phyloP scores from a whole-genome alignment of 2,329 filamentous ascomycete genomes.

The Chrysoporthe cubensis region DNA sequence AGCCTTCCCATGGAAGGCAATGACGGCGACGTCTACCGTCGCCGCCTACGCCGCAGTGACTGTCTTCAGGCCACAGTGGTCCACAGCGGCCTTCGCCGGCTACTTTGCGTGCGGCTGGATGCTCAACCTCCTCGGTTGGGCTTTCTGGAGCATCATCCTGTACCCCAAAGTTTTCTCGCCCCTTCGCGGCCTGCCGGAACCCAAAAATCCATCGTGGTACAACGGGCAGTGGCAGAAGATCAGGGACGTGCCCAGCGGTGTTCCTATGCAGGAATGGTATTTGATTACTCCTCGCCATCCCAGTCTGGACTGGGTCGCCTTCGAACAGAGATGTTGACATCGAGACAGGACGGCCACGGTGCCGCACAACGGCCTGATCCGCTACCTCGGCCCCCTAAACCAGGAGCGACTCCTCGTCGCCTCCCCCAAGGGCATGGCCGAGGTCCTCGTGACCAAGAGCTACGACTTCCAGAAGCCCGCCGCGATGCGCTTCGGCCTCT shows the following conservation, averaged over 20 bases:
- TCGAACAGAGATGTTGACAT: conserved; percentile 28
- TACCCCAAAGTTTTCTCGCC: conserved; percentile 57
- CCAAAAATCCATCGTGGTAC: conserved; percentile 47
- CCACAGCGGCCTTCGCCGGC: conserved; percentile 37
- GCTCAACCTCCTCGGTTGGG: conserved; percentile 41
- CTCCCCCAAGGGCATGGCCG: conserved; percentile 67
- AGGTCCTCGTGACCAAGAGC: conserved; percentile 69
- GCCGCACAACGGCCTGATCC: conserved; percentile 70
- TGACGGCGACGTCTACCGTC: conserved; percentile 37
- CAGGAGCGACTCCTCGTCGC: conserved; percentile 65
- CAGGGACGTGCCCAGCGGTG: conserved; percentile 43
- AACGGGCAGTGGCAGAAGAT: conserved; percentile 54
- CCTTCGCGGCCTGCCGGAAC: conserved; percentile 52
- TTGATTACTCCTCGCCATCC: too few species aligned
- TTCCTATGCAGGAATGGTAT: conserved; percentile 54
- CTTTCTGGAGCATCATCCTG: conserved; percentile 48
- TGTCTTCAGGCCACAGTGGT: conserved; percentile 36
- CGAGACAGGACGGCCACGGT: conserved; percentile 59
- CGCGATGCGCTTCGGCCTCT: conserved; percentile 58
- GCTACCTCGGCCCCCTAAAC: conserved; percentile 67
- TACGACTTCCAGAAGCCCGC: conserved; percentile 72
- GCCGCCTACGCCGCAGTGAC: conserved; percentile 40
- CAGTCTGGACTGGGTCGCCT: not conserved
- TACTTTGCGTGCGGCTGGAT: conserved; percentile 44
- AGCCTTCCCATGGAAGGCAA: conserved; percentile 34